Base-by-base conservation (phyloP, 305 asterid genomes). In the Withania somnifera region DNA sequence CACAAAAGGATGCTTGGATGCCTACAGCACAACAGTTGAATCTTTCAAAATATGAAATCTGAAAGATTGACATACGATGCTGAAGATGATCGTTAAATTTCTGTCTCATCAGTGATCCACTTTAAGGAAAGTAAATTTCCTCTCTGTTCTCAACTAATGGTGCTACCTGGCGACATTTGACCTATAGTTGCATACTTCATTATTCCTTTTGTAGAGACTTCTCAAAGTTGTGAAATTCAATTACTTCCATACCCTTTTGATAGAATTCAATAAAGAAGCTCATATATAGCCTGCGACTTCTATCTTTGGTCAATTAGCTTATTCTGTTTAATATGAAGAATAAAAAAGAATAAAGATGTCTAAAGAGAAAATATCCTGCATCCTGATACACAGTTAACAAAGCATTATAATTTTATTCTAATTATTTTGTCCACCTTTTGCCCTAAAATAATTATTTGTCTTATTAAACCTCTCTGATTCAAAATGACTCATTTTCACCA, bases 1-100 rank as follows among this genome's bases (percentile, higher is more conserved):
- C 88, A 94, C 92, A 88, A 97, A 96, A 84, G 98, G 99, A 86
- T 97, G 99, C 90, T 88, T 94, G 81, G 93, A 89, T 83, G 99
- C 99, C 99, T 97, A 87, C 85, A 83, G 26, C 86, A 66, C 60
- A 86, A 60, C 81, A 67, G 60, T 85, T 80, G 24, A 86, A 67
- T 50, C 80, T 50, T 66, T 64, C 66, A 66, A 64, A 80, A 30
- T 53, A 81, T 89, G 84, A 86, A 85, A 84, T 64, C 24, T 75
- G 60, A 75, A 24, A 73, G 51, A 50, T 36, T 75, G 80, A 26
- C 61, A 75, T 50, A 17, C 17, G 57, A 75, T 75, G 61, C 61
- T 17, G 47, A 28, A n/a, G n/a, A 30, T 17, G 73, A 64, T 36
- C 34, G 17, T 34, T 66, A n/a, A 17, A 24, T 24, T 58, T 58